These are phyloP conservation scores for Candida schatavii DNA, from an alignment of 805 yeast genomes.

Conservation along the genomic window DNA sequence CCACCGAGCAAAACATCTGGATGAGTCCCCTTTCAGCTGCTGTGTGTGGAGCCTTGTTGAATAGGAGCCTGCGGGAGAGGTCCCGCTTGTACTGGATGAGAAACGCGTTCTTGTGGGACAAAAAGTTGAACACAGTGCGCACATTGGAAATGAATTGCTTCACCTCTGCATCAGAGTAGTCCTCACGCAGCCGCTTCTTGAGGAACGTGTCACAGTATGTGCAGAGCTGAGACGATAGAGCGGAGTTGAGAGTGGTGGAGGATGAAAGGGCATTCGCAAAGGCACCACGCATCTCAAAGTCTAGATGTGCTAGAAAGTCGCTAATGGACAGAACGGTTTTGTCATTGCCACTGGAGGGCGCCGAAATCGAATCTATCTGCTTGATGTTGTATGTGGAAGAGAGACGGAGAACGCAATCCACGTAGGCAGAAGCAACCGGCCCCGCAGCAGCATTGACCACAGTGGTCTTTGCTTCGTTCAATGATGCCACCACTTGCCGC, in stretches of 20 bases:
- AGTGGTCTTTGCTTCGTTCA: not conserved
- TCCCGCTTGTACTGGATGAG: constrained; percentile 29
- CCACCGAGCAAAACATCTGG: constrained; percentile 19
- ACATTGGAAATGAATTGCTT: constrained; percentile 2
- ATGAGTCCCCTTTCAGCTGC: constrained; percentile 22
- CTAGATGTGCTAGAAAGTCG: constrained; percentile 13
- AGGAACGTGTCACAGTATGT: constrained; percentile 31
- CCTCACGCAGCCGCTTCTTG: constrained; percentile 12
- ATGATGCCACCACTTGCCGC: not conserved
- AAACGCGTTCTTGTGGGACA: constrained; percentile 34
- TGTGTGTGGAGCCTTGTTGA: constrained; percentile 18
- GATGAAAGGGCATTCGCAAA: constrained; percentile 17
- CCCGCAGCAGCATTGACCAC: not conserved
- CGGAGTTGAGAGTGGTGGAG: constrained; percentile 13
- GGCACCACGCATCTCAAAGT: constrained; percentile 30
- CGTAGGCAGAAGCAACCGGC: not conserved
- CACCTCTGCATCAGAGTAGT: constrained; percentile 17
- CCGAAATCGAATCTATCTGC: not conserved
- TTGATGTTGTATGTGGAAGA: not conserved
- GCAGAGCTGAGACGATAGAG: constrained; percentile 22
- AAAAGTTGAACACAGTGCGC: constrained; percentile 24
- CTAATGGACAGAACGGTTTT: not conserved
- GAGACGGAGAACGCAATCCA: not conserved
- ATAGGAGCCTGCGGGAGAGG: constrained; percentile 35
- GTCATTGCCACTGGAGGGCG: too few species aligned